Base-by-base conservation (phyloP, 2,329 filamentous ascomycete species). In the Xylaria digitata region DNA sequence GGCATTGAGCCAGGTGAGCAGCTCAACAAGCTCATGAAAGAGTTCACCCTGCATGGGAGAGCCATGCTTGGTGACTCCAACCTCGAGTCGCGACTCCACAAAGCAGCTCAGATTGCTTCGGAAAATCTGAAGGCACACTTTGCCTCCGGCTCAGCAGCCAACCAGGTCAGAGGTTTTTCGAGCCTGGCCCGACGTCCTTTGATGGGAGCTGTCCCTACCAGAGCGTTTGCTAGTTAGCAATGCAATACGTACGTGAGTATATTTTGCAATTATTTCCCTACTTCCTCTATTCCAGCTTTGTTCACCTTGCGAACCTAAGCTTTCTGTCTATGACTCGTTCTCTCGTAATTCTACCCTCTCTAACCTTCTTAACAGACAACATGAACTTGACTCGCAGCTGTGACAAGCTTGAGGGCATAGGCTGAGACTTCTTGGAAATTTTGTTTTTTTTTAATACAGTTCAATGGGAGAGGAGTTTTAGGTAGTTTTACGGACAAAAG, bases 21-120 rank as follows among this genome's bases (percentile, higher is more conserved):
- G 78, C 91, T 97, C 23, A 89, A 90, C 73, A 87, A 92, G 71
- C 85, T 97, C 71, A 94, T 97, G 82, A 88, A 90, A 72, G 92
- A 96, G 75, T 97, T 97, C 80, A 88, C 90, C 66, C 85, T 91
- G 75, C 87, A 96, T 75, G 93, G 94, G 60, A 87, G 92, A 66
- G 87, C 92, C 70, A 96, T 97, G 90, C 90, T 97, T 66, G 93
- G 93, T 63, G 92, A 97, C 78, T 90, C 93, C 73, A 97, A 96
- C 81, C 86, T 97, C 6, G 93, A 97, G 79, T 89, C 91, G n/a
- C 89, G 93, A 66, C 88, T 97, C 61, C 90, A 93, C 75, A 87
- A 90, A 63, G 92, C 93, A 64, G 92, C 92, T 15, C 87, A 90
- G 76, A 86, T 90, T 66, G 90, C 91, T 43, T 86, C 89, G 56